Evolutionary conservation across 352 stramenopile genomes (phyloP), one percentile per base, ranked within the genome.

Genomic region (Globisporangium carolinianum): DNA sequence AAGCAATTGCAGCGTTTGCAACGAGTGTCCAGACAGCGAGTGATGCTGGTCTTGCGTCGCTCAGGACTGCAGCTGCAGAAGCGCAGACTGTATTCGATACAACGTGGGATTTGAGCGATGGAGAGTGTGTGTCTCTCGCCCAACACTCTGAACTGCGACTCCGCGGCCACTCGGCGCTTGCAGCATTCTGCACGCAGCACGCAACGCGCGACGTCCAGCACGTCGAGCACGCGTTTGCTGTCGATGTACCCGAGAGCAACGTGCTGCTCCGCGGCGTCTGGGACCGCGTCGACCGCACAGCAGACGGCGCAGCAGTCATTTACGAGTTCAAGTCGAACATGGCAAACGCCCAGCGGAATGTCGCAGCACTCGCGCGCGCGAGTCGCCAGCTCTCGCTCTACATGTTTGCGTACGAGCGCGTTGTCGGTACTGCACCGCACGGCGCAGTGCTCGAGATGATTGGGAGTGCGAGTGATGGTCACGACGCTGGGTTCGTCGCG

Each of bases 251-350:
- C 36, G 59, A 75, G 57, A 75, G 70, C 0, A 68, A 85, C 38
- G 69, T 94, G 11, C 49, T 72, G 37, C 54, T 94, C 17, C 72
- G 71, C 36, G 84, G 84, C 1, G 75, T 94, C 1, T 92, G 82
- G 82, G 84, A 94, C 49, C 84, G 84, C 35, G 74, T 94, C 37
- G 84, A 94, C 35, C 53, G 43, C 15, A 57, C 68, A 24, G 47
- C 65, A 32, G 61, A 37, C 10, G 60, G 58, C 5, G 61, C 76
- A 11, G 60, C 76, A 2, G 60, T 91, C 9, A 86, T 94, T 18
- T 75, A 87, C 53, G 84, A 94, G 65, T 94, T 91, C 68, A 94
- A 94, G 62, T 86, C 84, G 10, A 92, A 91, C 51, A 73, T 90
- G 55, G 72, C 75, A 48, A 71, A 71, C 6, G 61, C 68, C 14